These are phyloP conservation scores for Neurospora intermedia DNA, from an alignment of 495 filamentous ascomycete species.

Conservation along the genomic window DNA sequence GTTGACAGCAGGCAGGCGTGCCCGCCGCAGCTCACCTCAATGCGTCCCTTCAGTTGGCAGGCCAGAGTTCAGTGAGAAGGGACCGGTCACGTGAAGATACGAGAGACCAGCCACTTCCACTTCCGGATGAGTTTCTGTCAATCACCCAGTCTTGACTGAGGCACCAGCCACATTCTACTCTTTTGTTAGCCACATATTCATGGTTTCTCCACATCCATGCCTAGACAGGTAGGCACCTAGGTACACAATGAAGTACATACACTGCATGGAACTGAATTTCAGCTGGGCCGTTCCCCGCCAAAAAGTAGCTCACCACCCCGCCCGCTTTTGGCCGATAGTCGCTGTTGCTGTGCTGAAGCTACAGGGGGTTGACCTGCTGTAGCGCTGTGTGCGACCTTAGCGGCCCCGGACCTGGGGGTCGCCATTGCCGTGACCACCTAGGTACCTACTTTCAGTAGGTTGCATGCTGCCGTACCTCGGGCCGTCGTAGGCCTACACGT, in stretches of 20 bases:
- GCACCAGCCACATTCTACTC: background rate
- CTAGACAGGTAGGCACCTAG: no score
- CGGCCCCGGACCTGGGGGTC: background rate
- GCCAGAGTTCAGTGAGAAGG: background rate
- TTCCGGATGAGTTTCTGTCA: background rate
- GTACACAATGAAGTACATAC: no score
- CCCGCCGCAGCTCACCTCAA: background rate
- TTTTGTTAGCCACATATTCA: background rate
- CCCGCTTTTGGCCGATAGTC: background rate
- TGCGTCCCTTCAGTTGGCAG: background rate
- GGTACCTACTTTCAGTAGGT: no score
- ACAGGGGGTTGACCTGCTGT: background rate
- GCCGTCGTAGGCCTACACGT: constrained; percentile 19
- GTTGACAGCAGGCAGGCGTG: background rate
- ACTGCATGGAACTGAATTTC: no score
- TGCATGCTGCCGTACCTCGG: constrained; percentile 10
- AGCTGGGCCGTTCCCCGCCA: background rate
- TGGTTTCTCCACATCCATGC: background rate
- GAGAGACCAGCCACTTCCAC: background rate
- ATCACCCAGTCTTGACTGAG: background rate
- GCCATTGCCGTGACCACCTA: background rate
- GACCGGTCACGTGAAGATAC: background rate
- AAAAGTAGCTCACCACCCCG: background rate
- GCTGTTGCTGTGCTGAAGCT: background rate
- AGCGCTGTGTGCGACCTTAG: background rate